Evolutionary conservation across 1,139 yeast species (phyloP), one percentile per base, ranked within the genome.

Genomic region (Oligophagozyma castellii): DNA sequence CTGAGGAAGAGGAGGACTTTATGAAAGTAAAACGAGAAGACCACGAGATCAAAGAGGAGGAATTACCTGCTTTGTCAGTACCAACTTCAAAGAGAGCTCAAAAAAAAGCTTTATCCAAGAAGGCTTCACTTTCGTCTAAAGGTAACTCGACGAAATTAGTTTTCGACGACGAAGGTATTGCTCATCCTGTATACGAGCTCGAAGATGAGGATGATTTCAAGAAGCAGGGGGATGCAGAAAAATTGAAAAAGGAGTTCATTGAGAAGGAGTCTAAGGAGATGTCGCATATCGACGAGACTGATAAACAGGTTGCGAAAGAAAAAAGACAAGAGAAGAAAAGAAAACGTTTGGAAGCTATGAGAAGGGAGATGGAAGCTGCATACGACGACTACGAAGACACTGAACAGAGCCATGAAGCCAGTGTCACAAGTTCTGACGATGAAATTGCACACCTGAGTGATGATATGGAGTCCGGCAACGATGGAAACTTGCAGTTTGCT

Each of bases 161-260:
- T 32, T 89, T 89, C 51, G 99, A 89, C 49, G 98, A 89, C 39
- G 95, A 89, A 3, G 99, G 99, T 23, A 63, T 65, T 5, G 75
- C 96, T 0, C 96, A 86, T 55, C 80, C 93, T 10, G 63, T 86
- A 10, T 89, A 89, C 48, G 96, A 89, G 55, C 64, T 89, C 36
- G 89, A 83, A 50, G 83, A 77, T 40, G 95, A 84, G 53, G 93
- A 75, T 27, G 93, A 79, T 36, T 89, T 92, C 67, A 67, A 56
- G 38, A 70, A 68, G 39, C 70, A 66, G 16, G 96, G 96, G 30
- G 79, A 72, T 45, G 86, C 89, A 1, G 59, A 59, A 29, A 56
- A 52, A 4, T 93, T 81, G 55, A 80, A 79, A 55, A 55, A 63
- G 21, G 65, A 70, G 35, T 92, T 73, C 45, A 69, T 89, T 27